Evolutionary conservation across 129 eudicot genomes (phyloP).

Genomic region (Arctium lappa): DNA sequence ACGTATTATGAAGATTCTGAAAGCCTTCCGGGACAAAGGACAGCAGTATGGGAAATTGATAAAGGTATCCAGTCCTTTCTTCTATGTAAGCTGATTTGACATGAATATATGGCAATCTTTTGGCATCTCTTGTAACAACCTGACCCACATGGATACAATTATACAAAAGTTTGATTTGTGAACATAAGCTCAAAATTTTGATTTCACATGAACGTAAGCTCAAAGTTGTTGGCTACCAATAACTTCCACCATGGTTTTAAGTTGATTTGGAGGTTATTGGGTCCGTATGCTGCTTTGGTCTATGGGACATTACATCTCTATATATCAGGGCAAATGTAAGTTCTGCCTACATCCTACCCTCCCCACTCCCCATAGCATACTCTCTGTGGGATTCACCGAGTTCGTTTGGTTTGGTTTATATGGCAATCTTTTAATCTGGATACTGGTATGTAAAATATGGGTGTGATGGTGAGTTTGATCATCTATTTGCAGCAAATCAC

Average conservation of each 20-base stretch:
- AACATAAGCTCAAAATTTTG: neutral
- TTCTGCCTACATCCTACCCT: no score
- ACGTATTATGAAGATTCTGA: slow-evolving; percentile 93
- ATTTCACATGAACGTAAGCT: neutral
- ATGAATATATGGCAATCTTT: neutral
- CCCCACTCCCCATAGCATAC: neutral
- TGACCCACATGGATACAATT: neutral
- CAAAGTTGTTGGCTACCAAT: neutral
- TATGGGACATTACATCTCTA: no score
- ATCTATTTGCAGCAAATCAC: slow-evolving; percentile 72
- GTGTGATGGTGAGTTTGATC: neutral
- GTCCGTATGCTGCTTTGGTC: no score
- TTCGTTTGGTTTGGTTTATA: neutral
- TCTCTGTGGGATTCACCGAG: neutral
- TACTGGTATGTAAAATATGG: neutral
- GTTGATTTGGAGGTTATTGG: no score
- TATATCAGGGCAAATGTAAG: no score
- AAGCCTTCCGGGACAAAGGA: slow-evolving; percentile 84
- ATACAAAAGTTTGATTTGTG: neutral
- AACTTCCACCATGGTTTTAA: neutral
- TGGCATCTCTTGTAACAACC: neutral
- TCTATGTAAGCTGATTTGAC: neutral
- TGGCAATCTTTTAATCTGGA: neutral
- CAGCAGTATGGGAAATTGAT: slow-evolving; percentile 98
- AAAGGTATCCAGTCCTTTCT: slow-evolving; percentile 48